A percentile compares a stretch with the other conserved stretches of the same genome.
phyloP scores from a whole-genome alignment of 148 eudicot genomes.

The Tetragonia tetragonoides region DNA sequence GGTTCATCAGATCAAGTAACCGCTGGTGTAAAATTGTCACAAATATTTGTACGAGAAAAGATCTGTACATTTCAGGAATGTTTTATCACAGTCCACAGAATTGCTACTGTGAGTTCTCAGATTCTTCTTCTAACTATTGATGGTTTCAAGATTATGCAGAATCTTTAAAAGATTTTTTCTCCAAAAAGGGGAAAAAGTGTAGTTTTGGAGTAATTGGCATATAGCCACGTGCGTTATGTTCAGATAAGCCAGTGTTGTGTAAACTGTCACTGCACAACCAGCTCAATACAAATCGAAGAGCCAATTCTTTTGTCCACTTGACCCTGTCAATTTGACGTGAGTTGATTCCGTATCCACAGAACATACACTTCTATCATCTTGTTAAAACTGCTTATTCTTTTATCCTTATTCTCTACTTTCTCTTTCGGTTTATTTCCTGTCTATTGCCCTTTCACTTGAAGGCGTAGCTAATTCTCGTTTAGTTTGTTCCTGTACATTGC shows the following conservation, averaged over 20 bases:
- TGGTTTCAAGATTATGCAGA: conserved; percentile 1
- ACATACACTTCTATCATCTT: not conserved
- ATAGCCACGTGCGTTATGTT: not conserved
- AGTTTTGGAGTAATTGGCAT: not conserved
- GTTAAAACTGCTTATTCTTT: conserved; percentile 9
- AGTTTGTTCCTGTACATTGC: not conserved
- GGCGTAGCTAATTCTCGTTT: not conserved
- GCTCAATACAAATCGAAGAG: conserved; percentile 25
- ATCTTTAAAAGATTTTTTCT: not conserved
- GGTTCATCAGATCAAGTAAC: not conserved
- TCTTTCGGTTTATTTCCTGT: not conserved
- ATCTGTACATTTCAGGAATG: not conserved
- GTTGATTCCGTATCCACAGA: conserved; percentile 19
- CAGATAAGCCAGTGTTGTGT: not conserved
- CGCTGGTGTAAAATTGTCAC: not conserved
- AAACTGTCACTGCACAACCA: not conserved
- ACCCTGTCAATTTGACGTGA: not conserved
- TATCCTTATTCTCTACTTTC: not conserved
- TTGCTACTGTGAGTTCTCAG: not conserved
- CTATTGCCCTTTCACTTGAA: not conserved
- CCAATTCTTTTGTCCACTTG: conserved; percentile 19
- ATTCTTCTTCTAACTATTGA: too few relatives aligned
- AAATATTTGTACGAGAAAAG: not conserved
- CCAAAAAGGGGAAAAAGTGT: not conserved
- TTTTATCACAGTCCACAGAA: not conserved